phyloP scores from a whole-genome alignment of 2,329 filamentous ascomycete species.

The Xylaria hypoxylon region DNA sequence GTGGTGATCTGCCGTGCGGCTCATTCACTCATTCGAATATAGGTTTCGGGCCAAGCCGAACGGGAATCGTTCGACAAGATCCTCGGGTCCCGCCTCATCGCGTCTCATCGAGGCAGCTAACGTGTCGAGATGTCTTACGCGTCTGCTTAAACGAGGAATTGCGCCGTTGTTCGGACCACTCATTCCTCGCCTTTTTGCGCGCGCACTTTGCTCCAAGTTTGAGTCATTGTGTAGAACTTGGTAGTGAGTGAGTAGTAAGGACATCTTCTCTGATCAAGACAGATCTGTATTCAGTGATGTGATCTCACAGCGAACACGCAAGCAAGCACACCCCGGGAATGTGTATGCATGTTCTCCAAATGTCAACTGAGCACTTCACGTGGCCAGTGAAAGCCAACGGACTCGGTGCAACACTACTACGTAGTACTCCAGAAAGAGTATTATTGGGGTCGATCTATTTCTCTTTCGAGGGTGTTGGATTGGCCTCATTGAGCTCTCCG shows the following conservation, averaged over 20 bases:
- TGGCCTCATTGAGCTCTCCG: slow-evolving; percentile 21
- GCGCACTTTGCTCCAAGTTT: neutral
- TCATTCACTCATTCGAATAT: slow-evolving; percentile 9
- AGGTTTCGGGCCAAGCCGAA: slow-evolving; percentile 17
- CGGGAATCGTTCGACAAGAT: slow-evolving; percentile 12
- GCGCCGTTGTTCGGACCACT: slow-evolving; percentile 5
- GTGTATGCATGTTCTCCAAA: slow-evolving; percentile 37
- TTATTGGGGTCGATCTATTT: slow-evolving; percentile 11
- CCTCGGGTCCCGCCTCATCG: neutral
- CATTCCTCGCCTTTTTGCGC: slow-evolving; percentile 7
- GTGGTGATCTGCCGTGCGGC: slow-evolving; percentile 1
- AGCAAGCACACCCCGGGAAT: slow-evolving; percentile 11
- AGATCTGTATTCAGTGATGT: slow-evolving; percentile 25
- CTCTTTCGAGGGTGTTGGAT: slow-evolving; percentile 16
- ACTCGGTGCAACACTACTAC: slow-evolving; percentile 8
- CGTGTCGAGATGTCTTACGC: slow-evolving; percentile 4
- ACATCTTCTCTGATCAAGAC: slow-evolving; percentile 19
- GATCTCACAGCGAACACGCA: slow-evolving; percentile 20
- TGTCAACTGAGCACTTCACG: slow-evolving; percentile 32
- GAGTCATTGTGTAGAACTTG: slow-evolving; percentile 19
- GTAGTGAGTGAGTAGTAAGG: neutral
- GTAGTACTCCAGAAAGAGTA: slow-evolving; percentile 7
- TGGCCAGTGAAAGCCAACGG: slow-evolving; percentile 30
- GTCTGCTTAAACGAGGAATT: neutral
- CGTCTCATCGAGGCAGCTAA: slow-evolving; percentile 12